These are phyloP conservation scores for Polyporus arcularius DNA, from an alignment of 768 basidiomycete species.

Conservation along the genomic window DNA sequence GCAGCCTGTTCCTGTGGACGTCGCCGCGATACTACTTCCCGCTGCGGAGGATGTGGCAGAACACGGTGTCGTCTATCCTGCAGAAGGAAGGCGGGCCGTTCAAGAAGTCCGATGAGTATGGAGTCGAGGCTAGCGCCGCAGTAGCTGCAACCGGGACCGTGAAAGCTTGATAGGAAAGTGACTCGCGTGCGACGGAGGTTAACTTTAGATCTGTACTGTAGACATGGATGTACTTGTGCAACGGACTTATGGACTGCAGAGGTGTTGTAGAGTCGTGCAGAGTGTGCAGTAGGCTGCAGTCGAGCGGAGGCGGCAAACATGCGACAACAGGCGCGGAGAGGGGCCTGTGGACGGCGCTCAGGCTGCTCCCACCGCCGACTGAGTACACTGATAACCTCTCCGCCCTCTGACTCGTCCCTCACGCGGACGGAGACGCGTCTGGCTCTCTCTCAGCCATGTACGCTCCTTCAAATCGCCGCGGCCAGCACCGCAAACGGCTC, in stretches of 20 bases:
- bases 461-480: conserved; percentile 24
- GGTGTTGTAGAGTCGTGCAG: no score
- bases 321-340: conserved; percentile 8
- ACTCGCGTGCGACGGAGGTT: neutral
- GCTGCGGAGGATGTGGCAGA: conserved; percentile 23
- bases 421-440: conserved; percentile 7
- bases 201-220: no score
- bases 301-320: conserved; percentile 8
- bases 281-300: neutral
- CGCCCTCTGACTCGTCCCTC: neutral
- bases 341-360: neutral
- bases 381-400: neutral
- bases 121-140: neutral
- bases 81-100: conserved; percentile 15
- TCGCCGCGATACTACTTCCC: conserved; percentile 61
- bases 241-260: no score
- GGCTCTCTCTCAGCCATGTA: conserved; percentile 11
- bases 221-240: no score
- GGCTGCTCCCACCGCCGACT: neutral
- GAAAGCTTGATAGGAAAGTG: conserved; percentile 4
- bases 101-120: neutral
- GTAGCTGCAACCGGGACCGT: conserved; percentile 3
- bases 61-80: neutral
- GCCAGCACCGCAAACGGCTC: conserved; percentile 54
- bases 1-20: conserved; percentile 77